Base-by-base conservation (phyloP, 257 asterid genomes). In the Solanum clarkiae region DNA sequence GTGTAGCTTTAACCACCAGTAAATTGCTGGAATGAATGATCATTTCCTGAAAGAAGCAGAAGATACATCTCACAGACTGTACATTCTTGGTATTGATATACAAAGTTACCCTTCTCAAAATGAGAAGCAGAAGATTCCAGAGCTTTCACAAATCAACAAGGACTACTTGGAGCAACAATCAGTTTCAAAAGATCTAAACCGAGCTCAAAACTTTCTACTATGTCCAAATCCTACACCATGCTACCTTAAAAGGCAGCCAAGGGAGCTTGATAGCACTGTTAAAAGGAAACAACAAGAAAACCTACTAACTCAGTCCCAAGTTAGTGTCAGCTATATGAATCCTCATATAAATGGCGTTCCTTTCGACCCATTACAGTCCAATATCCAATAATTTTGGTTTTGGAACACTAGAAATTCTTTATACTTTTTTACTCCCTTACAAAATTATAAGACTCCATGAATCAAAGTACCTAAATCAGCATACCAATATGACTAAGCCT, bases 21-120 rank as follows among this genome's bases (percentile, higher is more conserved):
- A 68, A 90, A 87, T 94, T 95, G 95, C 97, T 88, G 86, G 91
- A 91, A 89, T 94, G 98, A 81, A 95, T 92, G 84, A 94, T 88
- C 74, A 89, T 91, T 89, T 91, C 98, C 98, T 95, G 97, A 88
- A 89, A 84, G 79, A 79, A 69, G 69, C 86, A 84, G 71, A 81
- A 70, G 77, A 32, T 49, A 70, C 62, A 62, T 24, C 70, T 62
- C 24, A 24, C 70, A 62, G 10, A 17, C 40, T 11, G 70, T 62
- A 62, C 70, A 22, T 22, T 62, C 40, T 62, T 62, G 70, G 70
- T 62, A 62, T 17, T 62, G 70, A 62, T 62, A 22, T 62, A 62
- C 70, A 12, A 62, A 62, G 69, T 12, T 62, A 62, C 70, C 18
- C 24, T 24, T 22, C 40, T 24, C 40, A 62, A 62, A 62, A 62